A percentile compares a stretch with the other conserved stretches of the same genome.
phyloP scores from a whole-genome alignment of 352 stramenopile species.

The Phytophthora cryptogea region DNA sequence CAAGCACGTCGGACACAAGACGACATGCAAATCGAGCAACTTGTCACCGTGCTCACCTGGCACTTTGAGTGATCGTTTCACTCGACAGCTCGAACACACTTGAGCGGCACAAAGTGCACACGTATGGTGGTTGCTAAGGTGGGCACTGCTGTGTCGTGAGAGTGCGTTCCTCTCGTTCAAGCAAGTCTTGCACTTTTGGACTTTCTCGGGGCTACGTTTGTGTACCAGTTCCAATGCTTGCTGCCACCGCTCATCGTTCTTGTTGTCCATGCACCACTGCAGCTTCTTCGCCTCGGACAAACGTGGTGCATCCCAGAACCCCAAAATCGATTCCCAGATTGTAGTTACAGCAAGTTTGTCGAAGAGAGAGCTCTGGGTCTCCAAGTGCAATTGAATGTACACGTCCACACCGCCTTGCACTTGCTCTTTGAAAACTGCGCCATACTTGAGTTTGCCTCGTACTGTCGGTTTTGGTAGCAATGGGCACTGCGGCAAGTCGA shows the following conservation, averaged over 20 bases:
- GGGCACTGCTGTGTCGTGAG: constrained; percentile 4
- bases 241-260: constrained; percentile 6
- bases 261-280: constrained; percentile 22
- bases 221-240: background rate
- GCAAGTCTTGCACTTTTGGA: constrained; percentile 3
- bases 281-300: constrained; percentile 15
- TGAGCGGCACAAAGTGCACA: constrained; percentile 11
- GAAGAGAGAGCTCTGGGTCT: constrained; percentile 2
- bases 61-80: constrained; percentile 11
- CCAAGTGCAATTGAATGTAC: constrained; percentile 17
- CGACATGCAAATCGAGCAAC: constrained; percentile 7
- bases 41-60: constrained; percentile 3
- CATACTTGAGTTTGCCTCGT: constrained; percentile 9
- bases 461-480: constrained; percentile 17
- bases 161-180: constrained; percentile 6
- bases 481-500: constrained; percentile 26
- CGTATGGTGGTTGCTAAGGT: constrained; percentile 2
- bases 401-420: constrained; percentile 13
- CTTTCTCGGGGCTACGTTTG: background rate
- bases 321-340: constrained; percentile 10
- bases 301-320: constrained; percentile 7
- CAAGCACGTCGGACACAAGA: constrained; percentile 10
- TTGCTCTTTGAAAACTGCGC: constrained; percentile 9
- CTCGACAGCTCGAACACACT: constrained; percentile 9
- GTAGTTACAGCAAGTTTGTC: constrained; percentile 11